Evolutionary conservation across 2,329 filamentous ascomycete genomes (phyloP).

Genomic region (Cylindrodendrum hubeiense): DNA sequence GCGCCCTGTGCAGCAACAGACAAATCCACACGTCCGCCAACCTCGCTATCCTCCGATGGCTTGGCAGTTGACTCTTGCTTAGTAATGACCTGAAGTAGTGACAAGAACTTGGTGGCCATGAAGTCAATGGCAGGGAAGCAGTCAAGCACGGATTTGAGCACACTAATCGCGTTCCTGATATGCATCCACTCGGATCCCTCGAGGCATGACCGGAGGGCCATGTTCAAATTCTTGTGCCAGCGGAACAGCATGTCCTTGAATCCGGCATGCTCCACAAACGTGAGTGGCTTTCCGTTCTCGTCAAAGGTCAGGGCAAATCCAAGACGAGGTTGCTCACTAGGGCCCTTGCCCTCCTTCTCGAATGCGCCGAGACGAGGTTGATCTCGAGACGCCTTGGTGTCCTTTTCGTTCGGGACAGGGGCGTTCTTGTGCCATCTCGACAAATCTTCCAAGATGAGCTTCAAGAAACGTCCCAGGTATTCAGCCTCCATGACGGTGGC

Average conservation of each 20-base stretch:
- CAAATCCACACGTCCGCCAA: conserved; percentile 77
- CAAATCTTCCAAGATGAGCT: conserved; percentile 83
- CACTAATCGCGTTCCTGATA: conserved; percentile 93
- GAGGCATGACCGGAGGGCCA: conserved; percentile 84
- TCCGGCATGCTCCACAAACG: conserved; percentile 84
- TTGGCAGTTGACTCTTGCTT: conserved; percentile 69
- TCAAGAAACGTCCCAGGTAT: conserved; percentile 92
- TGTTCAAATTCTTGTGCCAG: conserved; percentile 88
- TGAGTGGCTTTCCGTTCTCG: conserved; percentile 72
- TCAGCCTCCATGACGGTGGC: conserved; percentile 93
- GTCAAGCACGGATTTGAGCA: conserved; percentile 84
- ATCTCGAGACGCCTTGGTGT: conserved; percentile 52
- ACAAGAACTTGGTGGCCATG: conserved; percentile 78
- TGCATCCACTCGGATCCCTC: conserved; percentile 94
- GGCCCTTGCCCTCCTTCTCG: conserved; percentile 78
- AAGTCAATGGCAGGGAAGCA: conserved; percentile 92
- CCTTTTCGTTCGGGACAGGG: conserved; percentile 58
- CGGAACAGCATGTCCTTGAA: conserved; percentile 89
- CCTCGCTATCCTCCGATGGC: conserved; percentile 60
- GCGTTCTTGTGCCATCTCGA: conserved; percentile 86
- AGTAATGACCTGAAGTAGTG: conserved; percentile 75
- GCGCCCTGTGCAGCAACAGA: conserved; percentile 80
- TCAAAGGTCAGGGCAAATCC: conserved; percentile 85
- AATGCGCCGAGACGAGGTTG: conserved; percentile 78
- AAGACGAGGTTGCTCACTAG: conserved; percentile 68